Evolutionary conservation across 192 early-diverging fungal species (phyloP), one percentile per base, ranked within the genome.

Genomic region (Mortierella antarctica): DNA sequence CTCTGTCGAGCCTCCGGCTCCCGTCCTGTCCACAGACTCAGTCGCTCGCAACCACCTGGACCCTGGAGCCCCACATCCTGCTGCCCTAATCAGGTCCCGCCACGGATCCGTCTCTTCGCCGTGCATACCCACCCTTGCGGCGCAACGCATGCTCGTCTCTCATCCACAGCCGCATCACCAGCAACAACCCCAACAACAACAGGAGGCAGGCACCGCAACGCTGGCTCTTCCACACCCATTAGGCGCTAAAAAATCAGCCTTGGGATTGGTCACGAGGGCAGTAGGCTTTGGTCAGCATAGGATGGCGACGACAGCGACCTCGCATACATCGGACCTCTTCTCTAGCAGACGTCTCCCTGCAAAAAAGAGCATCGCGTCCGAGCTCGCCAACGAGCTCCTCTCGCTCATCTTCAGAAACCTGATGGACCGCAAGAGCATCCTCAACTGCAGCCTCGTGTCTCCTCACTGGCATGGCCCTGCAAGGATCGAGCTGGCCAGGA

Each of bases 391-490:
- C 18, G 81, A 82, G 23, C 17, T 74, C 13, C 47, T 82, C 5
- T 23, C 53, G 6, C 57, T 67, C 8, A 75, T 82, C 14, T 82
- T 82, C 55, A 62, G 81, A 4, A 48, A 82, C 53, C 57, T 82
- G 1, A 60, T 65, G 57, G 65, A 74, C 23, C 61, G 73, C 42
- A 74, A 63, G 58, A 71, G 69, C 49, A 71, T 82, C 17, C 51
- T 82, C 41, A 71, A 70, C 61, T 82, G 72, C n/a, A 75, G 72
- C 51, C 61, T 82, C 4, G 79, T 82, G 0, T 82, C 71, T 7
- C 40, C 57, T 10, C 65, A 74, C 42, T 82, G 79, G 79, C 64
- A 74, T 12, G 72, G 63, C 7, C 73, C 71, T 47, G 81, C 73
- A 12, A 21, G 59, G 7, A 18, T 65, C 5, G 81, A 70, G 48